Base-by-base conservation (phyloP, 768 basidiomycete species). In the Psilocybe azurescens region DNA sequence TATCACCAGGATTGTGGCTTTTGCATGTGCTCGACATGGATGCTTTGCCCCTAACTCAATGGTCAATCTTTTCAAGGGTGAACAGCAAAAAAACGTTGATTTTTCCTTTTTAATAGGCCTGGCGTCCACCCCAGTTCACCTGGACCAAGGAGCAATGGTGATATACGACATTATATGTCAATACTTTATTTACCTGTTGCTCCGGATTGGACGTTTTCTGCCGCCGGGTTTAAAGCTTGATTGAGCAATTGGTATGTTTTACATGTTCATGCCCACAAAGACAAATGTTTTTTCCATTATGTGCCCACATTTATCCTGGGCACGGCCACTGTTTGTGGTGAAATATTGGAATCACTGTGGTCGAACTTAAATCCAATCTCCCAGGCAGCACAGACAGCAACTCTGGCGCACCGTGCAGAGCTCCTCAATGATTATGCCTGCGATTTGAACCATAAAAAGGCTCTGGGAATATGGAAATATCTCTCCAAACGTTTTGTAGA, bases 271-370 rank as follows among this genome's bases (percentile, higher is more conserved):
- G 73, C 49, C 0, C 70, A 74, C 61, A 60, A 65, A 8, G 55
- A 66, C 0, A n/a, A 74, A 32, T 76, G 75, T 54, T 69, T 67
- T 10, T 48, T 68, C 3, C 47, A 69, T 0, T 79, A 60, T 64
- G 58, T 67, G 4, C 30, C 64, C 0, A 41, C 60, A 1, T 70
- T 69, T 9, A 67, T 72, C 16, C 57, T 61, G 0, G 58, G 67
- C 0, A 24, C 58, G 1, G 67, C 59, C 13, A 29, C 53, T n/a
- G 50, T 55, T 1, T 53, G 39, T 48, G 63, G 65, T 14, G 64
- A 69, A 39, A 70, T 70, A 7, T n/a, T 70, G n/a, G 69, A 70
- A 58, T 64, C 60, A 3, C 32, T 67, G n/a, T 70, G 69, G 69
- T 56, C 66, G 20, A 49, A 39, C 0, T n/a, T 67, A 11, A 69